Conservation (phyloP, 2,329 filamentous ascomycete genomes). For the Arthrobotrys conoides region DNA sequence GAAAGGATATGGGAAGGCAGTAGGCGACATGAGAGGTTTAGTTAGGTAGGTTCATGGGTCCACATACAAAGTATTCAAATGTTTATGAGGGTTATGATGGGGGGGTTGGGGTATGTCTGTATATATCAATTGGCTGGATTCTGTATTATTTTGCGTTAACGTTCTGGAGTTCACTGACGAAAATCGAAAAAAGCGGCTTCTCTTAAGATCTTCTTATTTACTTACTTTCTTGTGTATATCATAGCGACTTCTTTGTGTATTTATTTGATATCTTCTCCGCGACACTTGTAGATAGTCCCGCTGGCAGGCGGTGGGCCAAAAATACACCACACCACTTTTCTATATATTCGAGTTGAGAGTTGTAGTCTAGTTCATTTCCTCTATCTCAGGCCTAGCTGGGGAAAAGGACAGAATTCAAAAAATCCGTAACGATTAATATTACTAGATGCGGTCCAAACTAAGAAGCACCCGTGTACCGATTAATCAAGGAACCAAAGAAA, state of each 20-base stretch:
- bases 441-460: neutral
- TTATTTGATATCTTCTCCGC: conserved; percentile 47
- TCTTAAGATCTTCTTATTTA: neutral
- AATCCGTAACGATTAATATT: neutral
- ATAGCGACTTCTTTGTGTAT: conserved; percentile 14
- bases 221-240: conserved; percentile 6
- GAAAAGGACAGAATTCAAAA: no score
- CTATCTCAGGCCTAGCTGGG: no score
- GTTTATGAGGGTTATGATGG: neutral
- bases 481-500: conserved; percentile 2
- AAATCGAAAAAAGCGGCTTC: conserved; percentile 6
- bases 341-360: neutral
- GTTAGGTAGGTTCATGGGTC: neutral
- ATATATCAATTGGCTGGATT: conserved; percentile 28
- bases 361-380: no score
- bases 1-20: conserved; percentile 82
- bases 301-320: neutral
- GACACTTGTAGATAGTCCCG: conserved; percentile 41
- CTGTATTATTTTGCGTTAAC: neutral
- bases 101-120: conserved; percentile 12
- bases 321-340: conserved; percentile 20
- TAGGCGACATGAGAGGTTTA: conserved; percentile 70
- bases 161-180: conserved; percentile 13
- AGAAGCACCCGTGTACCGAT: conserved; percentile 14
- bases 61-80: neutral